Conservation (phyloP, 2,329 filamentous ascomycete species). For the Whalleya microplaca region DNA sequence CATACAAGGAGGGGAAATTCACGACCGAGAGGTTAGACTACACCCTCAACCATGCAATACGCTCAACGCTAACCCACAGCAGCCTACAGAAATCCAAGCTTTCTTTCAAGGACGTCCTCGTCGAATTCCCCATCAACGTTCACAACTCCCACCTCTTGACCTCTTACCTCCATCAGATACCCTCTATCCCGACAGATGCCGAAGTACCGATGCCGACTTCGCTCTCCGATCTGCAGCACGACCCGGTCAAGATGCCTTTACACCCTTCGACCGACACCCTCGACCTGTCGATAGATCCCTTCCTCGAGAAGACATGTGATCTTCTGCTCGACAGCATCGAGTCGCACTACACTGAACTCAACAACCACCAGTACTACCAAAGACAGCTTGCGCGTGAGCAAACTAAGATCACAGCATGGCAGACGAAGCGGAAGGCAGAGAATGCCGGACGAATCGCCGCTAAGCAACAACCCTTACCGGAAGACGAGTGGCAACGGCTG, state of each 20-base stretch:
- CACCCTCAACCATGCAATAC: neutral
- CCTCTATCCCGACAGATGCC: conserved; percentile 64
- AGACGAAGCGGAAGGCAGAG: conserved; percentile 94
- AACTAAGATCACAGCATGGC: conserved; percentile 95
- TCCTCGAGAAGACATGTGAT: conserved; percentile 98
- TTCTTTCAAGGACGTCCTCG: conserved; percentile 89
- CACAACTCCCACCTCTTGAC: conserved; percentile 98
- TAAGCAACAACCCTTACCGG: conserved; percentile 86
- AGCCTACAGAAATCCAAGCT: conserved; percentile 95
- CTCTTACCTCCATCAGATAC: conserved; percentile 91
- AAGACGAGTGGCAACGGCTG: conserved; percentile 97
- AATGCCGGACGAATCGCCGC: conserved; percentile 82
- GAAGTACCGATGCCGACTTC: conserved; percentile 78
- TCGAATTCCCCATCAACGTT: conserved; percentile 85
- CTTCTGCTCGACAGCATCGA: conserved; percentile 96
- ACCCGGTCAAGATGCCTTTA: conserved; percentile 66
- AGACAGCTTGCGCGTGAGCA: conserved; percentile 92
- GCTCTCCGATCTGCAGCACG: conserved; percentile 74
- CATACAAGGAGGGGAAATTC: conserved; percentile 97
- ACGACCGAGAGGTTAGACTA: conserved; percentile 82
- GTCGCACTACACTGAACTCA: conserved; percentile 96
- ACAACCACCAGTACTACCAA: conserved; percentile 98
- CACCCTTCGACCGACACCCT: conserved; percentile 89
- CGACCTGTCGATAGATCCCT: conserved; percentile 93
- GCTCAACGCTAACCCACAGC: conserved; percentile 26